Conservation (phyloP, 2,329 filamentous ascomycete genomes). For the Microsporum audouinii region DNA sequence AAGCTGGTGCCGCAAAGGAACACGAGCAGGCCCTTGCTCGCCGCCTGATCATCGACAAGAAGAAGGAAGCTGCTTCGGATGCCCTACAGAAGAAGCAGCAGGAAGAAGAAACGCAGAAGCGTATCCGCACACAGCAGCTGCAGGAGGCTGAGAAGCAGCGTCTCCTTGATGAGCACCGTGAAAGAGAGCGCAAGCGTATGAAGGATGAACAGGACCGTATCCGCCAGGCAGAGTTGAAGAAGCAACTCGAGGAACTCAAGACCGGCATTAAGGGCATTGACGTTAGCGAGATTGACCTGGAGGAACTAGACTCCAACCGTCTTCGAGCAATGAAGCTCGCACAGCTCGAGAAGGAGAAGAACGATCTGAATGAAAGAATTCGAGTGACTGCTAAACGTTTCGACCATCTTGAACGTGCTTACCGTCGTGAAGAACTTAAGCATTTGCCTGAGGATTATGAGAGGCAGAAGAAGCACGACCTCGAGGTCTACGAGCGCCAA, state of each 20-base stretch:
- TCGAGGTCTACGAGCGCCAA: conserved; percentile 65
- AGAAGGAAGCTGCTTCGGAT: conserved; percentile 90
- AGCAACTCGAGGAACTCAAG: conserved; percentile 83
- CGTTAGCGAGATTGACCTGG: conserved; percentile 58
- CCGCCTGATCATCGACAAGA: conserved; percentile 86
- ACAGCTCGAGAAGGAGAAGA: conserved; percentile 96
- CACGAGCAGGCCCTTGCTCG: conserved; percentile 74
- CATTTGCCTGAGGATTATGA: conserved; percentile 80
- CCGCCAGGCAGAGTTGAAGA: conserved; percentile 85
- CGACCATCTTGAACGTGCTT: conserved; percentile 92
- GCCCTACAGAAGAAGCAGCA: conserved; percentile 79
- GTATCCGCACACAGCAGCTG: conserved; percentile 72
- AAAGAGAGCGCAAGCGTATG: conserved; percentile 75
- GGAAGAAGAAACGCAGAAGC: conserved; percentile 81
- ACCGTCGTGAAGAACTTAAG: conserved; percentile 90
- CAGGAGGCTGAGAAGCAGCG: conserved; percentile 83
- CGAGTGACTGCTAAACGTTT: conserved; percentile 89
- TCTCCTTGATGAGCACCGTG: conserved; percentile 81
- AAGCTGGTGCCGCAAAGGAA: conserved; percentile 83
- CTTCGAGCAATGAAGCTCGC: conserved; percentile 91
- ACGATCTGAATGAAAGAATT: conserved; percentile 81
- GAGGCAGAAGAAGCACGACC: conserved; percentile 64
- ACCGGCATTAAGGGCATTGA: conserved; percentile 73
- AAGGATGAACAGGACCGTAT: conserved; percentile 82
- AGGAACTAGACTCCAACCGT: conserved; percentile 76